Conservation (phyloP, 768 basidiomycete genomes). For the Xerocomellus intermedius region DNA sequence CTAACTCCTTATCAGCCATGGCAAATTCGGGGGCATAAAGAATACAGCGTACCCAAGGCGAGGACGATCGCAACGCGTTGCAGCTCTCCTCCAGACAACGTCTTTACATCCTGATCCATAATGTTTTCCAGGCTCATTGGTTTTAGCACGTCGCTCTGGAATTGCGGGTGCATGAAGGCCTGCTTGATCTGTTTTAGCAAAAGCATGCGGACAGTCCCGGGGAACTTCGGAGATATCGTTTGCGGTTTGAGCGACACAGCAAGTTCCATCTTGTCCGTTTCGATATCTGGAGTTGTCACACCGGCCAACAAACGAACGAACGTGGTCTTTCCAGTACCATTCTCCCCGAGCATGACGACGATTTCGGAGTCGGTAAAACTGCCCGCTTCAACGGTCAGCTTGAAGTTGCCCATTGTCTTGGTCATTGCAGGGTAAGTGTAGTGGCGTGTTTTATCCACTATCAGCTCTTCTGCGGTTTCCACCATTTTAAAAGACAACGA, state of each 20-base stretch:
- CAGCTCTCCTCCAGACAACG: constrained; percentile 95
- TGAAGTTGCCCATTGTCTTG: constrained; percentile 94
- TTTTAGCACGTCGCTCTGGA: constrained; percentile 97
- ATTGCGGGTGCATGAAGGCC: constrained; percentile 99
- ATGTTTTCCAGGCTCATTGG: constrained; percentile 95
- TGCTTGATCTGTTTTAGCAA: constrained; percentile 92
- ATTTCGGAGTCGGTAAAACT: constrained; percentile 99
- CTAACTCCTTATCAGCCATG: constrained; percentile 30
- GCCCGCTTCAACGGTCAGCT: constrained; percentile 87
- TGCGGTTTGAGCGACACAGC: constrained; percentile 97
- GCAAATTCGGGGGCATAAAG: background rate
- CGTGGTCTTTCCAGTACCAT: constrained; percentile 98
- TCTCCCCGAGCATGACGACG: constrained; percentile 98
- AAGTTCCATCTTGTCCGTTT: constrained; percentile 77
- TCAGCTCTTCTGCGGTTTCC: constrained; percentile 89
- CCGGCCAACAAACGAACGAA: constrained; percentile 95
- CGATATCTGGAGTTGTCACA: constrained; percentile 76
- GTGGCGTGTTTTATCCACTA: constrained; percentile 82
- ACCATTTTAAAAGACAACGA: constrained; percentile 96
- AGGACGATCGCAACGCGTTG: constrained; percentile 97
- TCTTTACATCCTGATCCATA: constrained; percentile 98
- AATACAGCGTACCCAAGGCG: constrained; percentile 61
- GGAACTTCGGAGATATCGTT: constrained; percentile 97
- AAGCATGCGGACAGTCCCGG: constrained; percentile 93
- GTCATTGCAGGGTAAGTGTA: constrained; percentile 95